These are phyloP conservation scores for Linnemannia schmuckeri DNA, from an alignment of 192 early-diverging fungal species.

Conservation along the genomic window DNA sequence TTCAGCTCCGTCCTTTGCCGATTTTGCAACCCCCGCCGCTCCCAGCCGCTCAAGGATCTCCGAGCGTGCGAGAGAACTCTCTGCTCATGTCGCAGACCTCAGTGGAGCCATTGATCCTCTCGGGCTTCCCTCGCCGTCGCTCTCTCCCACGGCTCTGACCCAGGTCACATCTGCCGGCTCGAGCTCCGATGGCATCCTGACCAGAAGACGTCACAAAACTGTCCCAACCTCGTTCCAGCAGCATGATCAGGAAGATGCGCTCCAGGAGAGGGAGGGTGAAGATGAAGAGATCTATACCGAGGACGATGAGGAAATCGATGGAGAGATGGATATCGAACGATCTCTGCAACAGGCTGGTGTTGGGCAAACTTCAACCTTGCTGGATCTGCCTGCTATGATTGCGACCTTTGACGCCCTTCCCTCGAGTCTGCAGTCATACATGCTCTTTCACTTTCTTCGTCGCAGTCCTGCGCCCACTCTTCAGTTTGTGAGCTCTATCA, in stretches of 20 bases:
- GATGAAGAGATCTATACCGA: conserved; percentile 32
- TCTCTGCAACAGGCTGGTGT: conserved; percentile 35
- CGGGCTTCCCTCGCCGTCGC: conserved; percentile 67
- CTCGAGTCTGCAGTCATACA: conserved; percentile 82
- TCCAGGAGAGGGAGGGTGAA: conserved; percentile 26
- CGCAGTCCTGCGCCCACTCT: conserved; percentile 85
- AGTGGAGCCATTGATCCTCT: conserved; percentile 49
- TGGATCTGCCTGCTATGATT: conserved; percentile 67
- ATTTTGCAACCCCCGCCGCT: conserved; percentile 41
- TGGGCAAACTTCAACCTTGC: conserved; percentile 51
- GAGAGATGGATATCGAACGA: conserved; percentile 40
- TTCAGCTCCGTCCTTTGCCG: conserved; percentile 50
- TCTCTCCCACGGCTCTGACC: conserved; percentile 51
- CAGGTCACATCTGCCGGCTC: conserved; percentile 12
- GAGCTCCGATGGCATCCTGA: conserved; percentile 23
- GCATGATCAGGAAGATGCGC: conserved; percentile 18
- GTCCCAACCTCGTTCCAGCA: conserved; percentile 35
- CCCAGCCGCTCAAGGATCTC: conserved; percentile 21
- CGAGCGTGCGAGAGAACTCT: conserved; percentile 22
- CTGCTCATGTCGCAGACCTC: conserved; percentile 24
- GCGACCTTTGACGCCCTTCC: conserved; percentile 87
- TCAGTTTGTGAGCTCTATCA: conserved; percentile 92
- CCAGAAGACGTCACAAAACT: conserved; percentile 41
- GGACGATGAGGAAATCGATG: conserved; percentile 41
- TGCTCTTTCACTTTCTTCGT: conserved; percentile 90